Evolutionary conservation across 768 basidiomycete genomes (phyloP), one percentile per base, ranked within the genome.

Genomic region (Agaricus bisporus): DNA sequence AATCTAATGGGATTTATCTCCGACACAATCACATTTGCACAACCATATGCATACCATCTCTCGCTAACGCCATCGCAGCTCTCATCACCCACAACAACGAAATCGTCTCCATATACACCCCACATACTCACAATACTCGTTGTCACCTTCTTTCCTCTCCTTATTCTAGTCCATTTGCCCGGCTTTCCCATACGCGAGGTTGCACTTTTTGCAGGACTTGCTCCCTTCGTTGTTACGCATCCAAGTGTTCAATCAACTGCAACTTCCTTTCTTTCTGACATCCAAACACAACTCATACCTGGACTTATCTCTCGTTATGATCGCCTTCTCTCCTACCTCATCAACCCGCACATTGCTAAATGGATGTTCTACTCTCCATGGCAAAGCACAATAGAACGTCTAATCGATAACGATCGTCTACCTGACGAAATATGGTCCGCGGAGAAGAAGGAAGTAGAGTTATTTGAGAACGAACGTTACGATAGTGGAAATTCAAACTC

Each of bases 1-100:
- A 95, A 95, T 59, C 78, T 95, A 28, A 94, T 95, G 91, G 91
- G 91, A 5, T 70, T 78, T 6, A 70, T 85, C 88, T 92, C 86
- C 7, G 90, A 91, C 59, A 60, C 68, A 0, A 72, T 86, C 47
- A 82, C 85, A 51, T 56, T 74, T 1, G 58, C 79, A 12, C 68
- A 79, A 20, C 82, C 85, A 0, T 65, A 80, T 56, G 61, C 77
- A 14, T 69, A 74, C 49, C 73, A 82, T 58, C 64, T 86, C 50
- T 70, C 73, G 26, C 74, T 84, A 55, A 79, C 59, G 58, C 75
- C 66, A 45, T 26, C 62, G 37, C 59, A 64, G 6, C 18, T 66
- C 11, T 56, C 63, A 20, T 35, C 57, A 17, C 41, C 58, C 10
- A n/a, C 32, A 10, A 50, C 54, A 15, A 49, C 62, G 49, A 59